phyloP scores from a whole-genome alignment of 495 filamentous ascomycete genomes.

The Daldinia decipiens region DNA sequence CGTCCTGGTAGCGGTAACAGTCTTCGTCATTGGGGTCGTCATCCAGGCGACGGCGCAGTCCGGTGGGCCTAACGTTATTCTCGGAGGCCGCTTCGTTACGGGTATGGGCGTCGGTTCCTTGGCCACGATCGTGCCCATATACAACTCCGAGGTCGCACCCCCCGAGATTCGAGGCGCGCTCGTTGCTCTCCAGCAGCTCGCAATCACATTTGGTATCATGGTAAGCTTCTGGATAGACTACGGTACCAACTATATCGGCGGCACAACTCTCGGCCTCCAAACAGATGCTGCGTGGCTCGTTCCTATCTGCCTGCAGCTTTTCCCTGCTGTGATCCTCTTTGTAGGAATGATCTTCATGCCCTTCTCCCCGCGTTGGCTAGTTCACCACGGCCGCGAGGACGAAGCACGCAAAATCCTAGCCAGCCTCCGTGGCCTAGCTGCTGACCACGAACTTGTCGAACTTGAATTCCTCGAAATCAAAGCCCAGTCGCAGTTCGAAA shows the following conservation, averaged over 20 bases:
- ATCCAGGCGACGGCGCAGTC: constrained; percentile 72
- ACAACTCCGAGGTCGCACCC: constrained; percentile 75
- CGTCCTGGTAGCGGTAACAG: constrained; percentile 73
- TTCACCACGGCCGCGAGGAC: constrained; percentile 76
- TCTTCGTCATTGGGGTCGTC: constrained; percentile 82
- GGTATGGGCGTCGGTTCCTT: constrained; percentile 78
- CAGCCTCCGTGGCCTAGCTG: constrained; percentile 67
- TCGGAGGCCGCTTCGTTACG: constrained; percentile 81
- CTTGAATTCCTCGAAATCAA: constrained; percentile 86
- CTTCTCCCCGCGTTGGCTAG: constrained; percentile 82
- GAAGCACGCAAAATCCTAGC: constrained; percentile 77
- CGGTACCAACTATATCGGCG: constrained; percentile 81
- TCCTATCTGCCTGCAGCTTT: constrained; percentile 70
- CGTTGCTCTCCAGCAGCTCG: constrained; percentile 81
- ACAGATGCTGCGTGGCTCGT: constrained; percentile 75
- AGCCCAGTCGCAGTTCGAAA: constrained; percentile 81
- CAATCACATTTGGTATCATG: constrained; percentile 85
- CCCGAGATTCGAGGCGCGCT: constrained; percentile 73
- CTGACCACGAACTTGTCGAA: constrained; percentile 72
- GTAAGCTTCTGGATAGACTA: constrained; percentile 88
- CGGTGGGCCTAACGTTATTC: constrained; percentile 66
- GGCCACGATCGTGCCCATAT: constrained; percentile 73
- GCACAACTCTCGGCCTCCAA: constrained; percentile 66
- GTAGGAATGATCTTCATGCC: constrained; percentile 83
- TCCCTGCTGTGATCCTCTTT: constrained; percentile 68